Evolutionary conservation across 2,329 filamentous ascomycete species (phyloP).

Genomic region (Colletotrichum echinochloae): DNA sequence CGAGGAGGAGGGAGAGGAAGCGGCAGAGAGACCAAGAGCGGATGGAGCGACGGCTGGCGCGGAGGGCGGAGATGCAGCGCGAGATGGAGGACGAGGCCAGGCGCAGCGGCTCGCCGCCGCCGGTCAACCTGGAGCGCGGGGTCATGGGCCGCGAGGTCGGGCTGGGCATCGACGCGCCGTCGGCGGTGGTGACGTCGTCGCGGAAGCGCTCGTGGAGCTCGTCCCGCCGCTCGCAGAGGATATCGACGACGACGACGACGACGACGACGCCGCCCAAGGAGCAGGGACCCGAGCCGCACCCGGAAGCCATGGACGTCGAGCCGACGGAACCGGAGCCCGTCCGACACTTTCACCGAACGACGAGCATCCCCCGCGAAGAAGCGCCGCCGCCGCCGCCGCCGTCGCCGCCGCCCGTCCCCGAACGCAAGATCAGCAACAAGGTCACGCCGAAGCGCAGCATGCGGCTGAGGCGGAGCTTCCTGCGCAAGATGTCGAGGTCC

Average conservation of each 20-base stretch:
- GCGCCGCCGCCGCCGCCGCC: conserved; percentile 40
- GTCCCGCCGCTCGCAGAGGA: conserved; percentile 50
- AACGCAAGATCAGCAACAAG: conserved; percentile 21
- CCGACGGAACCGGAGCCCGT: conserved; percentile 39
- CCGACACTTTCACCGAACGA: conserved; percentile 61
- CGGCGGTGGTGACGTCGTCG: conserved; percentile 67
- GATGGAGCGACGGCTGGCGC: conserved; percentile 72
- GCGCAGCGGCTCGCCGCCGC: conserved; percentile 62
- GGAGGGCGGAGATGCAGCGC: conserved; percentile 75
- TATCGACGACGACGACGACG: conserved; percentile 39
- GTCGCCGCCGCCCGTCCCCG: conserved; percentile 3
- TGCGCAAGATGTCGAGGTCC: conserved; percentile 62
- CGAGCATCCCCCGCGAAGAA: conserved; percentile 55
- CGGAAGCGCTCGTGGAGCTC: conserved; percentile 59
- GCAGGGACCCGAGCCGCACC: conserved; percentile 30
- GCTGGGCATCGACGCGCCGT: conserved; percentile 64
- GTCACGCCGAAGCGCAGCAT: conserved; percentile 47
- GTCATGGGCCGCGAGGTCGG: conserved; percentile 70
- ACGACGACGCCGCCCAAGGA: too few relatives aligned
- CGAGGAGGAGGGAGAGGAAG: conserved; percentile 82
- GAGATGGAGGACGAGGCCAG: conserved; percentile 68
- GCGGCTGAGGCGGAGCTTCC: conserved; percentile 50
- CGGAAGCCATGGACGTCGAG: conserved; percentile 38
- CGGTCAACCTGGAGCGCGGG: conserved; percentile 69
- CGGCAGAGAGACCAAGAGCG: conserved; percentile 75